phyloP scores from a whole-genome alignment of 495 filamentous ascomycete species.

The Lentithecium fluviatile region DNA sequence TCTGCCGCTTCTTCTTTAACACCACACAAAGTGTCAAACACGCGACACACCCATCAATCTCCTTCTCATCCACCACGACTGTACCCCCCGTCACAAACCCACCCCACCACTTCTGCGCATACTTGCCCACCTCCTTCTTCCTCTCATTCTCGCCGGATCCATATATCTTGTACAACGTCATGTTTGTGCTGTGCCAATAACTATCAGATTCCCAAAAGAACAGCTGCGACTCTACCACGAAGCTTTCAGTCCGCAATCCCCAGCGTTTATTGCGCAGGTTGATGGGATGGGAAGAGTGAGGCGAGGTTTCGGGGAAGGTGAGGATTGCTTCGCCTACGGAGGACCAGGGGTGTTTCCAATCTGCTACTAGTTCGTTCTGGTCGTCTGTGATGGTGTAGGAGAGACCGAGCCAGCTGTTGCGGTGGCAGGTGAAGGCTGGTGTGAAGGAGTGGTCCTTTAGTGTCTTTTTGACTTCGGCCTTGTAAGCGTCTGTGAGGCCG shows the following conservation, averaged over 20 bases:
- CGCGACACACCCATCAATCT: slow-evolving; percentile 28
- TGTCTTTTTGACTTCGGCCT: slow-evolving; percentile 8
- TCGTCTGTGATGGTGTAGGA: slow-evolving; percentile 12
- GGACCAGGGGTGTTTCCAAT: slow-evolving; percentile 29
- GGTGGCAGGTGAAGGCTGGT: not conserved
- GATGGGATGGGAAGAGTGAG: slow-evolving; percentile 17
- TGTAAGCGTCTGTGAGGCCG: slow-evolving; percentile 19
- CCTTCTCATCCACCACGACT: slow-evolving; percentile 27
- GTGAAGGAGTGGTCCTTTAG: slow-evolving; percentile 23
- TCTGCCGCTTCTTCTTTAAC: slow-evolving; percentile 37
- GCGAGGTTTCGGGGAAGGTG: slow-evolving; percentile 21
- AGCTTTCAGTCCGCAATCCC: slow-evolving; percentile 19
- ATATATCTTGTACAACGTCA: slow-evolving; percentile 28
- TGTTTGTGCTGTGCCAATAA: slow-evolving; percentile 8
- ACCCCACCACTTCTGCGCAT: slow-evolving; percentile 35
- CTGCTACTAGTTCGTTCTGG: slow-evolving; percentile 6
- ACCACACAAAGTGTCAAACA: slow-evolving; percentile 26
- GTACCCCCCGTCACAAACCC: slow-evolving; percentile 26
- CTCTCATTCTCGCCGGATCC: slow-evolving; percentile 7
- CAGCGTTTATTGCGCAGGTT: slow-evolving; percentile 24
- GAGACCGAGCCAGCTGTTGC: slow-evolving; percentile 20
- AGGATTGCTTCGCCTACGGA: slow-evolving; percentile 24
- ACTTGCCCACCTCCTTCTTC: slow-evolving; percentile 29
- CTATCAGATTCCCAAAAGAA: slow-evolving; percentile 24
- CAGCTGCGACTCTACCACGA: slow-evolving; percentile 12